Conservation (phyloP, 2,329 filamentous ascomycete species). For the Clonostachys sp. region DNA sequence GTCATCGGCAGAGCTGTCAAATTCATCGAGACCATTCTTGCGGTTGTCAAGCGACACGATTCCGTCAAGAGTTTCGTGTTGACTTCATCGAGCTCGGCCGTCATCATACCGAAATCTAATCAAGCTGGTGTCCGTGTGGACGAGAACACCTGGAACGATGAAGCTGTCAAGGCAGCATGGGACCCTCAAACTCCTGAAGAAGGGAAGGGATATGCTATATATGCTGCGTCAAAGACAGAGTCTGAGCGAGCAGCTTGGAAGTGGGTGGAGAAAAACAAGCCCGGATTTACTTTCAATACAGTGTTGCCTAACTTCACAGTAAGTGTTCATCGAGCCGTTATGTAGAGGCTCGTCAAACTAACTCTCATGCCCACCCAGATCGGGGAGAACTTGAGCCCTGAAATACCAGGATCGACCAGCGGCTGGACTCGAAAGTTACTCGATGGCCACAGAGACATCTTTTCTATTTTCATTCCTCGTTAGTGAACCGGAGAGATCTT, state of each 20-base stretch:
- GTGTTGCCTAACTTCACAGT: constrained; percentile 14
- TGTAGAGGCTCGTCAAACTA: too few relatives aligned
- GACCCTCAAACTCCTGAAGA: not conserved
- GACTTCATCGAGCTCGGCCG: not conserved
- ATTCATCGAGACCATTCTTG: too few relatives aligned
- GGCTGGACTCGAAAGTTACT: not conserved
- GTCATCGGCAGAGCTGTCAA: too few relatives aligned
- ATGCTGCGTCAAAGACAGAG: constrained; percentile 26
- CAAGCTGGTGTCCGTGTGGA: too few relatives aligned
- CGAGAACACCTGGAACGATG: not conserved
- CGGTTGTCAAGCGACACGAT: too few relatives aligned
- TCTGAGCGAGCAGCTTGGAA: constrained; percentile 26
- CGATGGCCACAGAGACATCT: not conserved
- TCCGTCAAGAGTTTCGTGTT: not conserved
- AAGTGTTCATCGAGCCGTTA: not conserved
- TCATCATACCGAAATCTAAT: too few relatives aligned
- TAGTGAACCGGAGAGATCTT: too few relatives aligned
- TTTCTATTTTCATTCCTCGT: too few relatives aligned
- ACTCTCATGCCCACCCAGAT: too few relatives aligned
- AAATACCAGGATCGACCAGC: not conserved
- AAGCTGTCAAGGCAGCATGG: not conserved
- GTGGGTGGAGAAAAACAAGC: constrained; percentile 23
- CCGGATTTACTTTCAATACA: constrained; percentile 13
- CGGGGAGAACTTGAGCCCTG: not conserved
- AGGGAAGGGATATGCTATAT: constrained; percentile 12